A percentile compares a stretch with the other conserved stretches of the same genome.
phyloP scores from a whole-genome alignment of 208 protist species.

The Trypanosoma platydactyli region DNA sequence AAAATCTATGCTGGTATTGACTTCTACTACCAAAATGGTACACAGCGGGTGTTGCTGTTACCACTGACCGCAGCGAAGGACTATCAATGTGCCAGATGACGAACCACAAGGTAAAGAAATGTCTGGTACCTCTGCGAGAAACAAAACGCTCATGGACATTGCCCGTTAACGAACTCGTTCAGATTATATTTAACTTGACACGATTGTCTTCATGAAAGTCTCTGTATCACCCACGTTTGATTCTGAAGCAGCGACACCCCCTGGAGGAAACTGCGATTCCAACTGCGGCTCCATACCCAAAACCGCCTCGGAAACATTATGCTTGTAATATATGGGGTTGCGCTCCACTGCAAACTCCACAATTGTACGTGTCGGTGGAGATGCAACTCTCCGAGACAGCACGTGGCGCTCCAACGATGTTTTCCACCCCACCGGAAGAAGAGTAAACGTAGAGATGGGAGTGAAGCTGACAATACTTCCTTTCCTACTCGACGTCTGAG shows the following conservation, averaged over 20 bases:
- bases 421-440: slow-evolving; percentile 20
- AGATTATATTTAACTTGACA: too few relatives aligned
- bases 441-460: neutral
- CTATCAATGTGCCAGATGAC: neutral
- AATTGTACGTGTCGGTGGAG: neutral
- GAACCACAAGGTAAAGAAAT: neutral
- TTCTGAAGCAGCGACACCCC: too few relatives aligned
- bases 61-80: too few relatives aligned
- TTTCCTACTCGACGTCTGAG: neutral
- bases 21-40: too few relatives aligned
- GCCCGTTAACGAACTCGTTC: too few relatives aligned
- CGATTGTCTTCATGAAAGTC: neutral
- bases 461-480: neutral
- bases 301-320: slow-evolving; percentile 5
- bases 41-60: too few relatives aligned
- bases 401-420: neutral
- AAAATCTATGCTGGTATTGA: too few relatives aligned
- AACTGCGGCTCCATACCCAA: neutral
- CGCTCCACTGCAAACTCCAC: slow-evolving; percentile 1
- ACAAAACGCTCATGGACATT: too few relatives aligned
- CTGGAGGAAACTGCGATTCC: neutral
- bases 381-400: too few relatives aligned
- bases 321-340: slow-evolving; percentile 20
- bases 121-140: too few relatives aligned
- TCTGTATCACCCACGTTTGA: neutral